phyloP scores from a whole-genome alignment of 768 basidiomycete genomes.

The Lepiota venenata region DNA sequence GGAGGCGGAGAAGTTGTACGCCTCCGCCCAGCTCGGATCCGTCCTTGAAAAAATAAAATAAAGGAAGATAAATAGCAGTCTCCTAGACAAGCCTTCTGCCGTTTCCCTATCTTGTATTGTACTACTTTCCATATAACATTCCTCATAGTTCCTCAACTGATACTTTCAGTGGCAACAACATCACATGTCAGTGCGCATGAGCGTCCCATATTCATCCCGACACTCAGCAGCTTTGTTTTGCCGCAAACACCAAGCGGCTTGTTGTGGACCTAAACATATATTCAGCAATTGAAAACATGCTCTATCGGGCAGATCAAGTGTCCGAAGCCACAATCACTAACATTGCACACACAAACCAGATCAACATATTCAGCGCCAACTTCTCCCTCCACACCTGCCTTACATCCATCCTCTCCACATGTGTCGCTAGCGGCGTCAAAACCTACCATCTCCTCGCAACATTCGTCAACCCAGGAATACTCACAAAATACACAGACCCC shows the following conservation, averaged over 20 bases:
- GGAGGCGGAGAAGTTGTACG: background rate
- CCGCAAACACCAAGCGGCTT: slow-evolving; percentile 94
- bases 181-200: no score
- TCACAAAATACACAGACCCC: slow-evolving; percentile 79
- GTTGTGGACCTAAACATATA: slow-evolving; percentile 70
- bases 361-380: slow-evolving; percentile 89
- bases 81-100: no score
- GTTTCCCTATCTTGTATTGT: no score
- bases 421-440: slow-evolving; percentile 64
- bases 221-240: slow-evolving; percentile 54
- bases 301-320: slow-evolving; percentile 90
- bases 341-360: slow-evolving; percentile 91
- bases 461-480: slow-evolving; percentile 71
- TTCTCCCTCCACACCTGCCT: slow-evolving; percentile 98
- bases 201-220: no score
- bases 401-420: slow-evolving; percentile 79
- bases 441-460: slow-evolving; percentile 82
- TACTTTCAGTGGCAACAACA: no score
- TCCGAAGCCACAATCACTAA: slow-evolving; percentile 93
- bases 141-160: no score
- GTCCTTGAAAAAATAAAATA: background rate
- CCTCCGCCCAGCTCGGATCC: background rate
- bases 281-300: slow-evolving; percentile 86
- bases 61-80: background rate
- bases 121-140: no score